phyloP scores from a whole-genome alignment of 2,329 filamentous ascomycete species.

The Colletotrichum viniferum region DNA sequence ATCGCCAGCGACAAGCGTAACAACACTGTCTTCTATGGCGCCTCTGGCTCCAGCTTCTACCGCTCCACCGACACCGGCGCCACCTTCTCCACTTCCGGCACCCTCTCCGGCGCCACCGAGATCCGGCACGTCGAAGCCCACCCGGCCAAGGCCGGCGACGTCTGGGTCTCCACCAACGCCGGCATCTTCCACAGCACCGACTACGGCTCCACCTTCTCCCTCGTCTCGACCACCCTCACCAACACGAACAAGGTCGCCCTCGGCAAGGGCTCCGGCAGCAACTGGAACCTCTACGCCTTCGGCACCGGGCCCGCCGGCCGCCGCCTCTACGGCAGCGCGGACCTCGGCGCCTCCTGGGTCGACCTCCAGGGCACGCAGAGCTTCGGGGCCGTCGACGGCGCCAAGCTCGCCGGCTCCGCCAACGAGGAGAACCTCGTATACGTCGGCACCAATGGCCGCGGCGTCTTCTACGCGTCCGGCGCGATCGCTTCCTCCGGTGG shows the following conservation, averaged over 20 bases:
- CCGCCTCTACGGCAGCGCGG: conserved; percentile 49
- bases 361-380: conserved; percentile 54
- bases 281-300: conserved; percentile 54
- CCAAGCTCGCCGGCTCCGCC: conserved; percentile 46
- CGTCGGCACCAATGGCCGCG: conserved; percentile 55
- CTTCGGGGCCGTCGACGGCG: conserved; percentile 47
- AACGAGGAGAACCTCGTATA: conserved; percentile 51
- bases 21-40: conserved; percentile 58
- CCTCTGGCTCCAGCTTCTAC: conserved; percentile 51
- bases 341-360: conserved; percentile 47
- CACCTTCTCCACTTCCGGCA: conserved; percentile 45
- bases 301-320: conserved; percentile 46
- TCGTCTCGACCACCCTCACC: conserved; percentile 38
- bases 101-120: conserved; percentile 41
- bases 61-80: conserved; percentile 52
- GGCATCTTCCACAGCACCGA: conserved; percentile 61
- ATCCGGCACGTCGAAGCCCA: conserved; percentile 63
- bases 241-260: conserved; percentile 48
- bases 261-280: conserved; percentile 40
- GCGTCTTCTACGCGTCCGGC: conserved; percentile 40
- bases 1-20: conserved; percentile 61
- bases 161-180: conserved; percentile 60
- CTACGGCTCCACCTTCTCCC: conserved; percentile 52
- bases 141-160: conserved; percentile 63
- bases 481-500: conserved; percentile 8